phyloP scores from a whole-genome alignment of 192 early-diverging fungal species.

The Podila clonocystis region DNA sequence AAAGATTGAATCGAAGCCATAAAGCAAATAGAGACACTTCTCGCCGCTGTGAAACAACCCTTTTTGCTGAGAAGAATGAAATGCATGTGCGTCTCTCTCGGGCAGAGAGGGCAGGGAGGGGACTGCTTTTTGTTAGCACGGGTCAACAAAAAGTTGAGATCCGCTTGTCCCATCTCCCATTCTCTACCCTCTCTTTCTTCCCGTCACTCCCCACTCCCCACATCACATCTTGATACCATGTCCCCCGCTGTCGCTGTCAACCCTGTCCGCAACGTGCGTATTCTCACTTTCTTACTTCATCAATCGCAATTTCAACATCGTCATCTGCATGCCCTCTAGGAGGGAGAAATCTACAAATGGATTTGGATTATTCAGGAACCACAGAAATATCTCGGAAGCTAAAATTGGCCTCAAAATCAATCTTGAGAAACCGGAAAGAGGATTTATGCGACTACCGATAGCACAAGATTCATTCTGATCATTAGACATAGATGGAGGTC shows the following conservation, averaged over 20 bases:
- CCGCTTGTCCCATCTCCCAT: background rate
- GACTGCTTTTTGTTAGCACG: background rate
- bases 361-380: slow-evolving; percentile 1
- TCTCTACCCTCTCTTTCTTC: background rate
- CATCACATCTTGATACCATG: slow-evolving; percentile 32
- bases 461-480: no score
- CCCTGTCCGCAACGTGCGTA: slow-evolving; percentile 49
- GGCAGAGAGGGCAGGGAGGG: no score
- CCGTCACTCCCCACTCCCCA: slow-evolving; percentile 13
- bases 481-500: no score
- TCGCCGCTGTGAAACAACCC: no score
- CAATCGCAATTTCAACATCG: background rate
- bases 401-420: background rate
- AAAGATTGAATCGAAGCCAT: no score
- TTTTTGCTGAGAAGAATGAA: no score
- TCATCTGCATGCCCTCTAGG: background rate
- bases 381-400: slow-evolving; percentile 1
- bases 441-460: no score
- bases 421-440: background rate
- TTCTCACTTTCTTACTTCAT: background rate
- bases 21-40: no score
- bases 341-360: background rate
- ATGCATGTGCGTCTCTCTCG: no score
- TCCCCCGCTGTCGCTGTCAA: slow-evolving; percentile 35
- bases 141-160: background rate